phyloP scores from a whole-genome alignment of 169 alveolate species.

The Amoebophrya sp. region DNA sequence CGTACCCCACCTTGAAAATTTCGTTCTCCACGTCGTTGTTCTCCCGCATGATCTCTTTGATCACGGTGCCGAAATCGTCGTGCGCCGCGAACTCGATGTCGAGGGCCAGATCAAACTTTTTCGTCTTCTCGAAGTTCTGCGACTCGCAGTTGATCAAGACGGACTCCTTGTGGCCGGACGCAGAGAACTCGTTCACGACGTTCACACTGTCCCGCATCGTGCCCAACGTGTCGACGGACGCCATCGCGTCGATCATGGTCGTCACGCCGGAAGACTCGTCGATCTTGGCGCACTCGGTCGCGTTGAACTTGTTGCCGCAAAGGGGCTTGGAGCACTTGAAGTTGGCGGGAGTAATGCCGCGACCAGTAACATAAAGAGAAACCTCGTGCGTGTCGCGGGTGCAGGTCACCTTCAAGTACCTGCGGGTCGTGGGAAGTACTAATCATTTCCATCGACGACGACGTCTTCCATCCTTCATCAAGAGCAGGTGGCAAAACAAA shows the following conservation, averaged over 20 bases:
- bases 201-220: neutral
- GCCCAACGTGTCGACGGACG: neutral
- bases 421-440: too few relatives aligned
- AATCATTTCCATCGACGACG: too few relatives aligned
- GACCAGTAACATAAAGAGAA: neutral
- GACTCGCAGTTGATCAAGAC: neutral
- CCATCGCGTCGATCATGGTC: neutral
- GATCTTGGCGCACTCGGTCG: neutral
- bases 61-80: neutral
- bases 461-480: too few relatives aligned
- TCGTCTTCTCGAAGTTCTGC: neutral
- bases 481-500: neutral
- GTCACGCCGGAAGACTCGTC: neutral
- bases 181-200: neutral
- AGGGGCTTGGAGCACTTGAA: neutral
- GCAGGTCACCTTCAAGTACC: neutral
- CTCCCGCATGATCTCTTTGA: neutral
- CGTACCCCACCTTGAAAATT: neutral
- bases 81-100: neutral
- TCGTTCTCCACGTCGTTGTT: neutral
- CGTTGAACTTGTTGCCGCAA: neutral
- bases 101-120: neutral
- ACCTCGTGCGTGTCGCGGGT: neutral
- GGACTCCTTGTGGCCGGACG: neutral
- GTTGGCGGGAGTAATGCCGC: neutral